phyloP scores from a whole-genome alignment of 129 eudicot genomes.

The Cynara cardunculus region DNA sequence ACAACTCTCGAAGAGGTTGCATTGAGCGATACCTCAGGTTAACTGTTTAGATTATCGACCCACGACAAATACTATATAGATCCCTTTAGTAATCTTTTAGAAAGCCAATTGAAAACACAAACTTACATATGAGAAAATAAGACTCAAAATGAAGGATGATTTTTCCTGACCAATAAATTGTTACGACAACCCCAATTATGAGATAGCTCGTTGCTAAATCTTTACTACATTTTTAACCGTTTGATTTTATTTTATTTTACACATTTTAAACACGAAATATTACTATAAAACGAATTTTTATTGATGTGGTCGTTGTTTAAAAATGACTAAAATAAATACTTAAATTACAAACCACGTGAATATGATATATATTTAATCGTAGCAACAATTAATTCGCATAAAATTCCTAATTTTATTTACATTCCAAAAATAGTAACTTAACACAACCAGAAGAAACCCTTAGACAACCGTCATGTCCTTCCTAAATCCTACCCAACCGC shows the following conservation, averaged over 20 bases:
- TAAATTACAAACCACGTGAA: not conserved
- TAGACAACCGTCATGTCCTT: not conserved
- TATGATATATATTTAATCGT: not conserved
- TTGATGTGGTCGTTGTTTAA: no score
- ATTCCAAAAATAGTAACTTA: not conserved
- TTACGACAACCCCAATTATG: no score
- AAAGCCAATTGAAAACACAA: not conserved
- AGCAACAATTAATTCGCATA: conserved; percentile 5
- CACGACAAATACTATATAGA: not conserved
- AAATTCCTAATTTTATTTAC: conserved; percentile 7
- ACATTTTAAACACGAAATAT: no score
- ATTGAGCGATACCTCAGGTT: no score
- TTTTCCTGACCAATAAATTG: no score
- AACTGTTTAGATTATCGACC: not conserved
- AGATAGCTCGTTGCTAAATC: no score
- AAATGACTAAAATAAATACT: no score
- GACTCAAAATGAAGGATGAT: not conserved
- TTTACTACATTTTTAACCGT: no score
- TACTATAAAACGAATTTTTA: no score
- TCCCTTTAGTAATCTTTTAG: not conserved
- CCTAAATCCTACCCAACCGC: conserved; percentile 13
- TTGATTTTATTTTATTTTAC: no score
- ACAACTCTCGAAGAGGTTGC: not conserved
- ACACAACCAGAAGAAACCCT: not conserved
- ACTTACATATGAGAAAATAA: not conserved